Evolutionary conservation across 2,329 filamentous ascomycete species (phyloP), one percentile per base, ranked within the genome.

Genomic region (Alternaria gansuensis): DNA sequence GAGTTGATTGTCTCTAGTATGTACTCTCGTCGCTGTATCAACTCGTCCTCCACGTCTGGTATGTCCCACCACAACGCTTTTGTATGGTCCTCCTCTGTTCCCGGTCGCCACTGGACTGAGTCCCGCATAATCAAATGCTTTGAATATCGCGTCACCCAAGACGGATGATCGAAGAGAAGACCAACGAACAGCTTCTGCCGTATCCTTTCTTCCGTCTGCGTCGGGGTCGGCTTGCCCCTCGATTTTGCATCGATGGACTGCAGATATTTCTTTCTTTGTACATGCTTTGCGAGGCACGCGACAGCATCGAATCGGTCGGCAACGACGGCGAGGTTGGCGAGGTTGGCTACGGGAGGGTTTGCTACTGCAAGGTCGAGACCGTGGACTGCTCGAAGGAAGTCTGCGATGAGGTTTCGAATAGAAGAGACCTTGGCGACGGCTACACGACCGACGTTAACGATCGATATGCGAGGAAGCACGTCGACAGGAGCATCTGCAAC

Each of bases 251-350:
- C 82, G 5, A 82, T 70, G 17, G 74, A 59, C 34, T 77, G 71
- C 21, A 82, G 59, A 28, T 78, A 74, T 64, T 79, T 81, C 67
- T 77, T 80, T 51, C 73, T 74, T 46, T 81, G 81, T 17, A 89
- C 75, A 62, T 86, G 85, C 45, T 79, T 80, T 8, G 84, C 80
- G 2, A 92, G 82, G 10, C 81, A 73, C 3, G 80, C 74, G 2
- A 87, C 77, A 59, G 88, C 89, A 77, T 90, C 88, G 75, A 92
- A 93, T 43, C 89, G 85, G 74, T 93, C 90, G 9, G 90, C 89
- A 55, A 91, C 83, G 51, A 92, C 83, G 39, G 88, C 87, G 39
- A 93, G 79, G 2, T 88, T 89, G 13, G 87, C 85, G 10, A 90
- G 80, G 64, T 89, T 89, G 6, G 84, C 78, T 63, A 91, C 82